These are phyloP conservation scores for Penicillium argentinense DNA, from an alignment of 495 filamentous ascomycete species.

Conservation along the genomic window DNA sequence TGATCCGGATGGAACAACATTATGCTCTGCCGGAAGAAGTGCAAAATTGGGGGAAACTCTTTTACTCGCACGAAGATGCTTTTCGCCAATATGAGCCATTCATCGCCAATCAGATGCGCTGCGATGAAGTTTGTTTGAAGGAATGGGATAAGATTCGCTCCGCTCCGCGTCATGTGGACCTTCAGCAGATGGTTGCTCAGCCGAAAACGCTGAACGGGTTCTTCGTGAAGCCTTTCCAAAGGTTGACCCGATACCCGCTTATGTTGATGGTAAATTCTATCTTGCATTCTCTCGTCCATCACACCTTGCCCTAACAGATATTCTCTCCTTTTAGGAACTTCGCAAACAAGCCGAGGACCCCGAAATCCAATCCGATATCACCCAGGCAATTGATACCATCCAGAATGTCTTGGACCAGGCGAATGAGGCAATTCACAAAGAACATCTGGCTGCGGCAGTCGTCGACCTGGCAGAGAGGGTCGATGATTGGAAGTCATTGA, in stretches of 20 bases:
- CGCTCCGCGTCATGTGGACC: slow-evolving; percentile 54
- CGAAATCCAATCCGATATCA: slow-evolving; percentile 65
- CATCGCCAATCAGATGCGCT: slow-evolving; percentile 80
- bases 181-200: slow-evolving; percentile 63
- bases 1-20: slow-evolving; percentile 93
- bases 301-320: neutral
- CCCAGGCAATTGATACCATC: slow-evolving; percentile 70
- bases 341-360: slow-evolving; percentile 77
- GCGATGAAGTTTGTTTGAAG: slow-evolving; percentile 46
- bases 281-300: neutral
- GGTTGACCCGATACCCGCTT: slow-evolving; percentile 90
- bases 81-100: slow-evolving; percentile 95
- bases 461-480: slow-evolving; percentile 80
- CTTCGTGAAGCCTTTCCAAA: slow-evolving; percentile 93
- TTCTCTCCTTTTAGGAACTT: slow-evolving; percentile 60
- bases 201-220: slow-evolving; percentile 74
- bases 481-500: slow-evolving; percentile 96
- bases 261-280: slow-evolving; percentile 79
- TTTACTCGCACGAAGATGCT: slow-evolving; percentile 72
- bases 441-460: slow-evolving; percentile 75
- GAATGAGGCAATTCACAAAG: slow-evolving; percentile 85
- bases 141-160: slow-evolving; percentile 56
- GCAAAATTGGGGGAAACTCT: slow-evolving; percentile 91
- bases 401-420: slow-evolving; percentile 75
- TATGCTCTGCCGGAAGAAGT: slow-evolving; percentile 73